These are phyloP conservation scores for Camelina hispida DNA, from an alignment of 345 rosid species.

Conservation along the genomic window DNA sequence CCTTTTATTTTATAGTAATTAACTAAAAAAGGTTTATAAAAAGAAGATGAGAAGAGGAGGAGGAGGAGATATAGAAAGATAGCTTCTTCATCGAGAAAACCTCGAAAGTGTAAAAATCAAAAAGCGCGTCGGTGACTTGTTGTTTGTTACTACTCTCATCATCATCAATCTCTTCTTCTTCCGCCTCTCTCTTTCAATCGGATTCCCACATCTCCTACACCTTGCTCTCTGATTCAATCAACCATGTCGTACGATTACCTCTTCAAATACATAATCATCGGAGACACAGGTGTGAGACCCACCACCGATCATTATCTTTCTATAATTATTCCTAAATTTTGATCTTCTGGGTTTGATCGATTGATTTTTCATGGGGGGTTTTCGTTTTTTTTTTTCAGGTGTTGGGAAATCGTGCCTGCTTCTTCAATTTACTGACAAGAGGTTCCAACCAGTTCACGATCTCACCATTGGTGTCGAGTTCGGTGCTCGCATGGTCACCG, in stretches of 20 bases:
- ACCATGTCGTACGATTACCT: conserved; percentile 76
- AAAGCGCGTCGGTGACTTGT: conserved; percentile 41
- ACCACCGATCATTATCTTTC: background rate
- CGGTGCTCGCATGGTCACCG: conserved; percentile 72
- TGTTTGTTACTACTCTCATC: conserved; percentile 25
- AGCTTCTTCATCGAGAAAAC: conserved; percentile 36
- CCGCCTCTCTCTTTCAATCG: conserved; percentile 9
- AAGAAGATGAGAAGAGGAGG: no score
- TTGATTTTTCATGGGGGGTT: conserved; percentile 31
- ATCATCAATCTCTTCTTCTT: conserved; percentile 35
- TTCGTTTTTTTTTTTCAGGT: conserved; percentile 41
- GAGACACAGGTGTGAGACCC: conserved; percentile 59
- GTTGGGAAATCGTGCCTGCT: conserved; percentile 75
- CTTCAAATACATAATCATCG: conserved; percentile 81
- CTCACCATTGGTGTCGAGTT: conserved; percentile 78
- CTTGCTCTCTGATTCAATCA: background rate
- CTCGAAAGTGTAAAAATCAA: conserved; percentile 24
- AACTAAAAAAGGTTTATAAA: no score
- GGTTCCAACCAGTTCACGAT: conserved; percentile 81
- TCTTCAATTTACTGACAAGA: conserved; percentile 72
- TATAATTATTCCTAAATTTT: background rate
- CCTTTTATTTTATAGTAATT: no score
- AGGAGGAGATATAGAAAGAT: no score
- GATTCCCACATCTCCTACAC: conserved; percentile 16
- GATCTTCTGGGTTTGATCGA: conserved; percentile 1